These are phyloP conservation scores for Magnusiomyces suaveolens DNA, from an alignment of 1,139 yeast species.

Conservation along the genomic window DNA sequence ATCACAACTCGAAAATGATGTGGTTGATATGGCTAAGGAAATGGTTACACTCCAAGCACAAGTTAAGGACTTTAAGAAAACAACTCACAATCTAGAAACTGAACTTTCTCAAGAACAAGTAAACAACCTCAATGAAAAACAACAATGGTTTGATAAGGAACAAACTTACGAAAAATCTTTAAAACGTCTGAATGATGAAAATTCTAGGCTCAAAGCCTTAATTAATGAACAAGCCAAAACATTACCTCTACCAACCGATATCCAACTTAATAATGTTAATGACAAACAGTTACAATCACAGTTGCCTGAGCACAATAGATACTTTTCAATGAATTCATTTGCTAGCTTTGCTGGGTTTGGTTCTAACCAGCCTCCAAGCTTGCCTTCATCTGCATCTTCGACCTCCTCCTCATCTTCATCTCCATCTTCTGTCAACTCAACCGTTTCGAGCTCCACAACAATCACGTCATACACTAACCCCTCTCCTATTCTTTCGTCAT, in stretches of 20 bases:
- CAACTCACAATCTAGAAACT: slow-evolving; percentile 22
- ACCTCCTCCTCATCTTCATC: not conserved
- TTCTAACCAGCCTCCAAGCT: not conserved
- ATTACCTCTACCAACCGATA: not conserved
- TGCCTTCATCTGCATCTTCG: not conserved
- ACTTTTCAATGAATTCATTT: not conserved
- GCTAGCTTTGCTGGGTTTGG: not conserved
- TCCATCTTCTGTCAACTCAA: not conserved
- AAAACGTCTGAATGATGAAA: slow-evolving; percentile 13
- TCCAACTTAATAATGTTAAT: not conserved
- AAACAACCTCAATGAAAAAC: slow-evolving; percentile 29
- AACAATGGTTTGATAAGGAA: slow-evolving; percentile 29
- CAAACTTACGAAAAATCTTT: slow-evolving; percentile 22
- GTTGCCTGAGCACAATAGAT: not conserved
- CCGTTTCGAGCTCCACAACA: not conserved
- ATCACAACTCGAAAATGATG: slow-evolving; percentile 27
- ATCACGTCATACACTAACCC: not conserved
- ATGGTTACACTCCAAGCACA: slow-evolving; percentile 20
- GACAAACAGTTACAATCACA: not conserved
- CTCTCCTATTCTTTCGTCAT: not conserved
- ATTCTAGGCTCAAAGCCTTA: slow-evolving; percentile 2
- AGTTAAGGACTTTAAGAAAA: slow-evolving; percentile 19
- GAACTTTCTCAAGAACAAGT: slow-evolving; percentile 24
- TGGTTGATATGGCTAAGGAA: slow-evolving; percentile 22
- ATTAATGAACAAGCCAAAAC: slow-evolving; percentile 1